Evolutionary conservation across 345 rosid species (phyloP), one percentile per base, ranked within the genome.

Genomic region (rapeseed (Brassica napus)): DNA sequence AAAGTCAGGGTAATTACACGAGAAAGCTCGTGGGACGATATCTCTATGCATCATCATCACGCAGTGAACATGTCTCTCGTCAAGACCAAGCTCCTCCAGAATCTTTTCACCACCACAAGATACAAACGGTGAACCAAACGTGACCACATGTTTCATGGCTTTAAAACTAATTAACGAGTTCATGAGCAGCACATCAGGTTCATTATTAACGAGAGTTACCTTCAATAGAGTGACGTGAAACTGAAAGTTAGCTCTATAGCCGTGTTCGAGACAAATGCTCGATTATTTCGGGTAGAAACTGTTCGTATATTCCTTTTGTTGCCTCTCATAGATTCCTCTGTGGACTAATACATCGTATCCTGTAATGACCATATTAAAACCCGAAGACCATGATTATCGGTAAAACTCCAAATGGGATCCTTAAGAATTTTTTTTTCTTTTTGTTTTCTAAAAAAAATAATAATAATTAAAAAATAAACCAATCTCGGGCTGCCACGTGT

Each of bases 281-380:
- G n/a, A 84, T 82, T 62, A 92, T 90, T 80, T 86, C 90, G 8
- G 95, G 95, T 85, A 91, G 69, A 85, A 91, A 92, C 68, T 87
- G 97, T 52, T 88, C 82, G 65, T 88, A 92, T 72, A 92, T 87
- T 68, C 97, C 97, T 82, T 92, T 94, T 37, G 98, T 97, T 24
- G 92, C 98, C 84, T 92, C 97, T 90, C 7, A 42, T 94, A 89
- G 76, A 94, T 92, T 82, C 98, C 97, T 85, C 97, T 89, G 73
- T 92, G 98, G 74, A 92, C 97, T 72, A 91, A 83, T 30, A 21
- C 23, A 21, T 21, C 23, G 23, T 21, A 21, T 21, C 23, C 23
- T 21, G 23, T 21, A 21, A 21, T 21, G 23, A 21, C 23, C 23
- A 21, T 21, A 21, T 21, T 21, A 21, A 21, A 21, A 21, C 23